Percentiles rank a stretch among this genome's conserved stretches.
phyloP scores from a whole-genome alignment of 441 rosid genomes.

The Theobroma grandiflorum region DNA sequence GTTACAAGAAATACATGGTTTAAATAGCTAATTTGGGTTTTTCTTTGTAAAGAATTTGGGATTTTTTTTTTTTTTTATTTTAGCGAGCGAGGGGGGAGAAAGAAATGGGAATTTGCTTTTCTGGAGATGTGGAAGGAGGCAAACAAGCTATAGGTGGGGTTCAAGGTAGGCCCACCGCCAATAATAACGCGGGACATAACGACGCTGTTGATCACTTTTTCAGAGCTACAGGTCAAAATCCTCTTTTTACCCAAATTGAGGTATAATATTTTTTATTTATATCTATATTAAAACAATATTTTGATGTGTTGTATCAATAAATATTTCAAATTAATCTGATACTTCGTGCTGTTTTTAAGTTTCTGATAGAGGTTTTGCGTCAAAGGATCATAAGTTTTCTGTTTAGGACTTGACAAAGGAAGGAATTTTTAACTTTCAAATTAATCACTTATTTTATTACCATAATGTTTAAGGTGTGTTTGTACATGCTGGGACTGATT shows the following conservation, averaged over 20 bases:
- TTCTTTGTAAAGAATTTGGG: not conserved
- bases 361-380: slow-evolving; percentile 8
- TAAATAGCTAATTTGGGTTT: not conserved
- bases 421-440: not conserved
- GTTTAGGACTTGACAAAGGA: not conserved
- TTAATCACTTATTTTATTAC: not conserved
- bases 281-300: not conserved
- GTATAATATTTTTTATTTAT: slow-evolving; percentile 30
- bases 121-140: slow-evolving; percentile 66
- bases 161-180: slow-evolving; percentile 37
- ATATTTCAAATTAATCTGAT: not conserved
- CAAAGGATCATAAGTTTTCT: not conserved
- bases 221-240: slow-evolving; percentile 49
- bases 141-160: slow-evolving; percentile 71
- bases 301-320: not conserved
- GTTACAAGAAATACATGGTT: not conserved
- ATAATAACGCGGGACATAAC: slow-evolving; percentile 46
- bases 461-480: not conserved
- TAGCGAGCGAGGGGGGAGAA: not conserved
- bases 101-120: slow-evolving; percentile 59
- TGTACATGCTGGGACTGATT: not conserved
- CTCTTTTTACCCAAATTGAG: slow-evolving; percentile 71
- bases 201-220: slow-evolving; percentile 75
- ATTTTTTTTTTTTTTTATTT: not conserved
- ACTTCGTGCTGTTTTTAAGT: not conserved